Conservation (phyloP, 2,329 filamentous ascomycete species). For the Aspergillus oerlinghausenensis region DNA sequence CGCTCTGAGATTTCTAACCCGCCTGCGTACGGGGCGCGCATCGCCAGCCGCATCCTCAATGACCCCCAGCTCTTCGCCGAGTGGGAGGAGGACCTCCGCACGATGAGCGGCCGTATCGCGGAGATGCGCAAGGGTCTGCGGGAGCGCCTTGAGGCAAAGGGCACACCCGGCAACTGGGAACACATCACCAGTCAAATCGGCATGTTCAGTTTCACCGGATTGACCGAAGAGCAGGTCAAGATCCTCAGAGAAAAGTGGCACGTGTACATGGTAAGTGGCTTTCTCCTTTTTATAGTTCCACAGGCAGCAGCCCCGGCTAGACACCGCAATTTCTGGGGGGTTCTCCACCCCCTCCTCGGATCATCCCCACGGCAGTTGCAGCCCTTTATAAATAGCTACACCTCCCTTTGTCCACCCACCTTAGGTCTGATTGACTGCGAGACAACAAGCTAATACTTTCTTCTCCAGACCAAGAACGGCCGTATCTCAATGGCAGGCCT, state of each 20-base stretch:
- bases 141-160: constrained; percentile 73
- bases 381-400: too few relatives aligned
- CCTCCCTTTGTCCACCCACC: too few relatives aligned
- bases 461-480: constrained; percentile 76
- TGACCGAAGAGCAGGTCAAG: constrained; percentile 47
- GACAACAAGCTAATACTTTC: constrained; percentile 3
- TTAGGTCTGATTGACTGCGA: neutral
- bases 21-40: constrained; percentile 86
- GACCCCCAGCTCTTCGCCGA: constrained; percentile 74
- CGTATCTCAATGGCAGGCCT: constrained; percentile 98
- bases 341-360: neutral
- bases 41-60: constrained; percentile 80
- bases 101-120: constrained; percentile 94
- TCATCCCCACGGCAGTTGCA: neutral
- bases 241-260: constrained; percentile 46
- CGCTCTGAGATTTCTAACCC: constrained; percentile 97
- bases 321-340: neutral
- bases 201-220: constrained; percentile 85
- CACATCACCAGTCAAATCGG: constrained; percentile 99
- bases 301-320: neutral
- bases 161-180: constrained; percentile 87
- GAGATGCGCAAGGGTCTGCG: constrained; percentile 79
- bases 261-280: constrained; percentile 43
- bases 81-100: constrained; percentile 87
- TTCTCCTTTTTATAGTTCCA: neutral